A percentile compares a stretch with the other conserved stretches of the same genome.
Conservation (phyloP, 805 yeast species). For the Wickerhamiella azymoides region DNA sequence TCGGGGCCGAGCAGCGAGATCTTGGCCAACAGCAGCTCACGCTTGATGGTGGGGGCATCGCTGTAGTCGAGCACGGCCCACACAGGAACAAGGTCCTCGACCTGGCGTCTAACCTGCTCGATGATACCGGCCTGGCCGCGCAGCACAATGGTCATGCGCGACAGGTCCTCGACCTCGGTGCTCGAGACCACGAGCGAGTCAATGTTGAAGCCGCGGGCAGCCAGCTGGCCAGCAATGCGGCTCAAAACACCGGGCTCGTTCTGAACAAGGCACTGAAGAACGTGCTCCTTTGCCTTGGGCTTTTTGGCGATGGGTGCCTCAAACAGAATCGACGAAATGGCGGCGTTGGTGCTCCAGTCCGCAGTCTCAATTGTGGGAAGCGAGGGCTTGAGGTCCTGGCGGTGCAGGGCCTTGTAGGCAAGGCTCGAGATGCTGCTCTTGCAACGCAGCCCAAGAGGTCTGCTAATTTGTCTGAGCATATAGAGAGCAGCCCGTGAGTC, state of each 20-base stretch:
- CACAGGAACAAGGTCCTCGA: slow-evolving; percentile 95
- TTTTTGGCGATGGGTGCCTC: slow-evolving; percentile 57
- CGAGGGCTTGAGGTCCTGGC: slow-evolving; percentile 76
- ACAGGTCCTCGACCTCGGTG: slow-evolving; percentile 88
- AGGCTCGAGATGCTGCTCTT: slow-evolving; percentile 70
- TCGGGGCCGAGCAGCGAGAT: slow-evolving; percentile 94
- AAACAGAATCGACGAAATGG: slow-evolving; percentile 87
- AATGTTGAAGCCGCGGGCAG: slow-evolving; percentile 96
- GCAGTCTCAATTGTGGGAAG: slow-evolving; percentile 90
- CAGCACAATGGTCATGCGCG: slow-evolving; percentile 92
- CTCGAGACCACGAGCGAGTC: slow-evolving; percentile 93
- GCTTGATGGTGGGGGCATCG: slow-evolving; percentile 72
- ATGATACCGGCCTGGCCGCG: slow-evolving; percentile 91
- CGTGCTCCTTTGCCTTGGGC: slow-evolving; percentile 69
- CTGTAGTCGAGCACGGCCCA: slow-evolving; percentile 95
- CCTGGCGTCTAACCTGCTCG: slow-evolving; percentile 96
- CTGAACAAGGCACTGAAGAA: slow-evolving; percentile 91
- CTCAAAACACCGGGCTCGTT: slow-evolving; percentile 97
- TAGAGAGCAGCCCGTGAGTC: neutral
- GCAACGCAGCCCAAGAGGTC: neutral
- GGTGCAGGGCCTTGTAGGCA: slow-evolving; percentile 84
- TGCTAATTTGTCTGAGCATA: neutral
- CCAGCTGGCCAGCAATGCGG: slow-evolving; percentile 84
- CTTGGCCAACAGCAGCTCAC: slow-evolving; percentile 86
- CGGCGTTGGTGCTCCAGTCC: slow-evolving; percentile 89